Percentiles rank a stretch among this genome's conserved stretches.
phyloP scores from a whole-genome alignment of 495 filamentous ascomycete genomes.

The Apodospora peruviana region DNA sequence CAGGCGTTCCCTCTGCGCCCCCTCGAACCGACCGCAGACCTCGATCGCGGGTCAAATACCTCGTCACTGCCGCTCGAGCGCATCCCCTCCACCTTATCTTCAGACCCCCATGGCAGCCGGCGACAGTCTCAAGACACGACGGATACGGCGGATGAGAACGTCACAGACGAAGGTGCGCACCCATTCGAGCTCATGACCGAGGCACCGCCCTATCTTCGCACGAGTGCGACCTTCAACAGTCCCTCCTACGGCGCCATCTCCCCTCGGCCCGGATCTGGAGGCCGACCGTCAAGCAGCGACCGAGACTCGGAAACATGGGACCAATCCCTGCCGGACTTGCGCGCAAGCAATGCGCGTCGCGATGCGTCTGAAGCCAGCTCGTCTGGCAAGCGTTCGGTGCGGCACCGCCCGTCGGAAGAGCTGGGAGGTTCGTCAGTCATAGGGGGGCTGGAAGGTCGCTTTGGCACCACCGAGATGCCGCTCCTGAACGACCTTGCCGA shows the following conservation, averaged over 20 bases:
- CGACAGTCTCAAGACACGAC: background rate
- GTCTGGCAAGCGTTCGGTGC: conserved; percentile 6
- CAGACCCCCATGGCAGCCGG: conserved; percentile 12
- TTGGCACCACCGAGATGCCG: conserved; percentile 35
- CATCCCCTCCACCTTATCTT: background rate
- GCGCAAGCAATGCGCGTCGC: too few relatives aligned
- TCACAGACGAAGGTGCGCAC: conserved; percentile 6
- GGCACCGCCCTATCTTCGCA: conserved; percentile 50
- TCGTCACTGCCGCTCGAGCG: conserved; percentile 1
- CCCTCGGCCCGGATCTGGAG: conserved; percentile 8
- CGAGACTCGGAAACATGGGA: background rate
- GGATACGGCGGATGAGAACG: conserved; percentile 3
- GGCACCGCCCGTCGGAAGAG: conserved; percentile 34
- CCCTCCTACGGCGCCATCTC: conserved; percentile 55
- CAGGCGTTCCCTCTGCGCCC: conserved; percentile 14
- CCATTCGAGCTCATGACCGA: conserved; percentile 44
- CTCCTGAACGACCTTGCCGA: conserved; percentile 30
- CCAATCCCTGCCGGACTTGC: background rate
- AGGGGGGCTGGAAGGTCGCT: conserved; percentile 41
- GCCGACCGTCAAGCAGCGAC: conserved; percentile 2
- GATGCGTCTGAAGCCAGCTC: too few relatives aligned
- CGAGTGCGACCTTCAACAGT: conserved; percentile 51
- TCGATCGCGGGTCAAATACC: background rate
- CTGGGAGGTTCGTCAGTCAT: conserved; percentile 36
- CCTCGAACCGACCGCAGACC: conserved; percentile 6